Conservation (phyloP, 805 yeast species). For the Schizosaccharomyces lindneri region DNA sequence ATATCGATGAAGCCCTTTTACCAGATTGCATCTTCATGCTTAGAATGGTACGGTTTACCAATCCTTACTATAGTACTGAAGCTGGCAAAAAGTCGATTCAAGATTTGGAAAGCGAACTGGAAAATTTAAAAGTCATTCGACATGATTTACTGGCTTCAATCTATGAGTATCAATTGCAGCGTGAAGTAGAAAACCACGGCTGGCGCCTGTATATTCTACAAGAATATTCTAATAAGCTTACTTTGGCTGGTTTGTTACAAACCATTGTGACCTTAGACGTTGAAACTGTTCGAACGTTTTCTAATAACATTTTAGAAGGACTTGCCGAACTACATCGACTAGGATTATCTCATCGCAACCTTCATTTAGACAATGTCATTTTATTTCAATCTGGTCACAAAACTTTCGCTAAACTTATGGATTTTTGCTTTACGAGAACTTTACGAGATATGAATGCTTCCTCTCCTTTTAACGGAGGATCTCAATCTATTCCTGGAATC, state of each 20-base stretch:
- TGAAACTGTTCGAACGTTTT: conserved; percentile 66
- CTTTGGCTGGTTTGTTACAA: conserved; percentile 38
- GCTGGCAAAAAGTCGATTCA: conserved; percentile 54
- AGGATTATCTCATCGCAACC: conserved; percentile 54
- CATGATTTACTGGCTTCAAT: conserved; percentile 46
- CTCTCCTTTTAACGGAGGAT: conserved; percentile 8
- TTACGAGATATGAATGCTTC: conserved; percentile 15
- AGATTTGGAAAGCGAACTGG: conserved; percentile 52
- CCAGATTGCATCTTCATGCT: conserved; percentile 27
- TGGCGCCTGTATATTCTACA: conserved; percentile 53
- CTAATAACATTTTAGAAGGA: conserved; percentile 64
- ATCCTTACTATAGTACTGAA: conserved; percentile 42
- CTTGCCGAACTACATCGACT: conserved; percentile 61
- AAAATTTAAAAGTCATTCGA: conserved; percentile 27
- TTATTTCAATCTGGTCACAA: not conserved
- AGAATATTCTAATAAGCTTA: conserved; percentile 33
- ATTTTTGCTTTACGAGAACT: conserved; percentile 29
- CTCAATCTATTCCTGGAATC: not conserved
- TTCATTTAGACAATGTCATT: conserved; percentile 37
- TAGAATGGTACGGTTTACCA: conserved; percentile 43
- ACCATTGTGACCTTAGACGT: conserved; percentile 44
- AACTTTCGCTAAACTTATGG: conserved; percentile 7
- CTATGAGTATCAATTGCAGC: conserved; percentile 50
- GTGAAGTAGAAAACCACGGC: conserved; percentile 14
- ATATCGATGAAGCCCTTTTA: not conserved